Conservation (phyloP, 805 yeast species). For the Kuraishia hungarica region DNA sequence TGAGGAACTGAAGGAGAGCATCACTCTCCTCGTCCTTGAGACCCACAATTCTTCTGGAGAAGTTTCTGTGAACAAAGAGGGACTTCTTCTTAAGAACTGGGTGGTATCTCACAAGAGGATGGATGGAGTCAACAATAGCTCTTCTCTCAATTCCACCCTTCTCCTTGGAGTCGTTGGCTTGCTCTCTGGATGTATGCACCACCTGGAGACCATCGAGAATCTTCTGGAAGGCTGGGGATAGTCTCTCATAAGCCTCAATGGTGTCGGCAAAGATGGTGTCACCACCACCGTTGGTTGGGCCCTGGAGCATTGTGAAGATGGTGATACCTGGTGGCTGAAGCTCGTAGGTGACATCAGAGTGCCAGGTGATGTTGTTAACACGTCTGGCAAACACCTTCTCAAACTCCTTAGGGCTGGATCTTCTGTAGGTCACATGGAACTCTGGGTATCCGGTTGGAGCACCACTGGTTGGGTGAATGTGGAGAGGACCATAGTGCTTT, state of each 20-base stretch:
- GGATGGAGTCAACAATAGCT: constrained; percentile 50
- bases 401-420: constrained; percentile 20
- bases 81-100: constrained; percentile 63
- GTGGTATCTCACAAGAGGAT: constrained; percentile 66
- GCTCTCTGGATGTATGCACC: constrained; percentile 62
- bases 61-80: constrained; percentile 49
- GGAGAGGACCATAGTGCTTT: constrained; percentile 34
- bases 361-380: constrained; percentile 32
- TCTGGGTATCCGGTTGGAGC: constrained; percentile 36
- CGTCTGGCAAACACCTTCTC: constrained; percentile 15
- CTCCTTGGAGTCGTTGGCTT: constrained; percentile 47
- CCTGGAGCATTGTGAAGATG: constrained; percentile 37
- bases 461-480: constrained; percentile 41
- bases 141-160: constrained; percentile 64
- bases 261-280: constrained; percentile 76
- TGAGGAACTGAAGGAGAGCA: constrained; percentile 47
- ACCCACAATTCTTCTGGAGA: constrained; percentile 61
- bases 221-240: constrained; percentile 57
- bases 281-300: constrained; percentile 30
- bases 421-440: constrained; percentile 30
- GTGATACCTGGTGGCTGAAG: constrained; percentile 55
- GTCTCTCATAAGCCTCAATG: constrained; percentile 60
- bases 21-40: constrained; percentile 68
- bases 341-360: constrained; percentile 54
- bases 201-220: constrained; percentile 55